Base-by-base conservation (phyloP, 2,329 filamentous ascomycete genomes). In the Fusarium foetens region DNA sequence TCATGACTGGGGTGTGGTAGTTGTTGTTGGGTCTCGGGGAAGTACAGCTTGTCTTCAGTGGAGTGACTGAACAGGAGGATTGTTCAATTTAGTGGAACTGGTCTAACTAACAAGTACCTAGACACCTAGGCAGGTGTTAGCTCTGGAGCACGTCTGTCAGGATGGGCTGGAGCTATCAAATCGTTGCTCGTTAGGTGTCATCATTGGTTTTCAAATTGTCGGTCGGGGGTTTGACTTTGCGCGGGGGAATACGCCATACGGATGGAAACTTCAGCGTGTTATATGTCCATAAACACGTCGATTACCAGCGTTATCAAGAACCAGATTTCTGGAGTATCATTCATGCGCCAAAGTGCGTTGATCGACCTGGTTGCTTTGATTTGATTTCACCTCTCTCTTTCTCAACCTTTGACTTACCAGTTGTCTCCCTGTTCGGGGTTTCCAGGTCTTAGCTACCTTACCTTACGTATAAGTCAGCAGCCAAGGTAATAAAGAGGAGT, bases 51-150 rank as follows among this genome's bases (percentile, higher is more conserved):
- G 27, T 42, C 43, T 19, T 55, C n/a, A 42, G 49, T 70, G 54
- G 57, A 57, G 70, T 71, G 61, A 42, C 53, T 16, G 43, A 35
- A 52, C 31, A 53, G 25, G 42, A 53, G 51, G 51, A 70, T 68
- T 64, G 67, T 59, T 39, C 60, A 59, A 49, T 29, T 63, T 53
- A 59, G 54, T 71, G 66, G 66, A 71, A 61, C 63, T 63, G 36
- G 64, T 31, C 42, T 57, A 61, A 43, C 38, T 63, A n/a, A 49
- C 11, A 39, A 41, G 49, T 27, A 27, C 49, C 25, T 52, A 36
- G 49, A 16, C 31, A 51, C n/a, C 48, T 45, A 68, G 27, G 67
- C 35, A 51, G 55, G 31, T 51, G 57, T 66, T 64, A 58, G 70
- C 52, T 69, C 33, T 54, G 35, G 49, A 54, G 35, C 58, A 57